Conservation (phyloP, 306 rosid genomes). For the cucumber (Cucumis sativus) region DNA sequence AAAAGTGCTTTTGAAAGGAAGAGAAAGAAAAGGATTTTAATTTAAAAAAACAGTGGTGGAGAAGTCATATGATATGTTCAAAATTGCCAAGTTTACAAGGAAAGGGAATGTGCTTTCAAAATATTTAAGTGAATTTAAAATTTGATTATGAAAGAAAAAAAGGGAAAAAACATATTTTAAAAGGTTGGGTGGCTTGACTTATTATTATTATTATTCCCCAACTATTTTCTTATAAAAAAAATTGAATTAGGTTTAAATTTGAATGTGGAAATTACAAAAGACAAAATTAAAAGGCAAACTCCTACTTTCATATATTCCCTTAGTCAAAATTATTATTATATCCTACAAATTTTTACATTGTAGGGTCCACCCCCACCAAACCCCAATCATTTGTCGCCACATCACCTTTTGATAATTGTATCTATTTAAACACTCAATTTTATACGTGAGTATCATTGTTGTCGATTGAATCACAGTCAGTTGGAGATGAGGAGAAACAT, state of each 20-base stretch:
- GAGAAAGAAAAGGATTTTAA: not conserved
- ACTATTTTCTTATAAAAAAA: no score
- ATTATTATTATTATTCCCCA: not conserved
- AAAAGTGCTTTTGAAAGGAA: not conserved
- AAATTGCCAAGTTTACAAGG: not conserved
- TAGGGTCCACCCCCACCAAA: not conserved
- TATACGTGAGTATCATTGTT: no score
- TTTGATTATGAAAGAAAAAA: not conserved
- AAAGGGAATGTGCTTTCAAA: not conserved
- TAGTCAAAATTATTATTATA: no score
- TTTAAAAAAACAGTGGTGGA: not conserved
- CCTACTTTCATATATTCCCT: not conserved
- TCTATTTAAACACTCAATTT: no score
- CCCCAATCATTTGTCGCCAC: not conserved
- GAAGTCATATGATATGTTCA: not conserved
- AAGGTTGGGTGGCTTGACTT: conserved; percentile 3
- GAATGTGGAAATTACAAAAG: not conserved
- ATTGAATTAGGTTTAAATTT: not conserved
- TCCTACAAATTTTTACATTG: not conserved
- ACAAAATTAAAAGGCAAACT: conserved; percentile 1
- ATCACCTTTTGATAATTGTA: not conserved
- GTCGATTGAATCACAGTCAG: no score
- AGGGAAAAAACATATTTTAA: not conserved
- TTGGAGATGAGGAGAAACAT: no score
- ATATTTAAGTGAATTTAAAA: not conserved